phyloP scores from a whole-genome alignment of 2,329 filamentous ascomycete genomes.

The Gremmenia infestans region DNA sequence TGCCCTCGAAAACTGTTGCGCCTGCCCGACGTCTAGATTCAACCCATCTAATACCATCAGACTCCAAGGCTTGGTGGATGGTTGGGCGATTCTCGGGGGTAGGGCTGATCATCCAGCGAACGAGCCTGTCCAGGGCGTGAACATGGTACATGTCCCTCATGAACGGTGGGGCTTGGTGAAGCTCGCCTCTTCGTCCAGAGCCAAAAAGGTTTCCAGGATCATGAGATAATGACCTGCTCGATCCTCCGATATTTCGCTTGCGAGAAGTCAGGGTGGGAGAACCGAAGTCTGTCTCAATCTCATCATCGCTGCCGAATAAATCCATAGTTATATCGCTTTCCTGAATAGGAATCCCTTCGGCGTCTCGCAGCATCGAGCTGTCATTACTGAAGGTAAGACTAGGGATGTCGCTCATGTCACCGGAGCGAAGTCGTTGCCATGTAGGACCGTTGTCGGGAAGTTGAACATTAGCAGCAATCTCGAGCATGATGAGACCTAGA shows the following conservation, averaged over 20 bases:
- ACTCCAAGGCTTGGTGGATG: slow-evolving; percentile 66
- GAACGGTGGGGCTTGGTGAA: slow-evolving; percentile 71
- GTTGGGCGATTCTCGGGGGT: slow-evolving; percentile 68
- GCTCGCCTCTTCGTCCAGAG: slow-evolving; percentile 46
- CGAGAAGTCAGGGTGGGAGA: slow-evolving; percentile 30
- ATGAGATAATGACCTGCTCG: slow-evolving; percentile 29
- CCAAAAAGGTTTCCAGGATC: slow-evolving; percentile 32
- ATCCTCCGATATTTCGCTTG: slow-evolving; percentile 27
- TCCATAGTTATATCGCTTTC: slow-evolving; percentile 29
- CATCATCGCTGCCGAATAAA: slow-evolving; percentile 36
- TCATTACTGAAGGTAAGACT: slow-evolving; percentile 78
- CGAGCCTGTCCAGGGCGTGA: slow-evolving; percentile 76
- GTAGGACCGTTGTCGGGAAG: slow-evolving; percentile 88
- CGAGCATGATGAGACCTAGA: slow-evolving; percentile 87
- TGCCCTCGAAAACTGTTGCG: slow-evolving; percentile 94
- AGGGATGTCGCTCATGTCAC: slow-evolving; percentile 83
- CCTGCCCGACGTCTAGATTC: slow-evolving; percentile 71
- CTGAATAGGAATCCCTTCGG: slow-evolving; percentile 61
- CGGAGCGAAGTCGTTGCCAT: slow-evolving; percentile 85
- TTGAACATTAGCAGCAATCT: slow-evolving; percentile 89
- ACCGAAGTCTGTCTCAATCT: slow-evolving; percentile 34
- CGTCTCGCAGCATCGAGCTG: slow-evolving; percentile 67
- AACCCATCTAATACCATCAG: slow-evolving; percentile 77
- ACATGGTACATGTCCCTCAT: slow-evolving; percentile 74
- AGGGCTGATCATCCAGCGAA: slow-evolving; percentile 82